Conservation (phyloP, 257 asterid species). For the Jaltomata sinuosa region DNA sequence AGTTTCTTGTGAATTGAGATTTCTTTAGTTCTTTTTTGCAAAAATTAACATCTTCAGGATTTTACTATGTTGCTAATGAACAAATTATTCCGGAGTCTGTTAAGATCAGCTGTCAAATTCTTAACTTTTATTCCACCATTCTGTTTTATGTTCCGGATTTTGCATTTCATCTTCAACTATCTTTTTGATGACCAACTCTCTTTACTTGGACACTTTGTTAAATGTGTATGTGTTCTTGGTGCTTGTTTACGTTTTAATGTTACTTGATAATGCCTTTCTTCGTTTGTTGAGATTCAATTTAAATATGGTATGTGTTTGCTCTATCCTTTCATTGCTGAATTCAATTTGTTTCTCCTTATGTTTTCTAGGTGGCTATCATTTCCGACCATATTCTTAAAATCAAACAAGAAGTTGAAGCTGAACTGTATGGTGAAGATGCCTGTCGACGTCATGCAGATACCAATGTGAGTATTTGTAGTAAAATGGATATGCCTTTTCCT, state of each 20-base stretch:
- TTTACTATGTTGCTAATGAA: not conserved
- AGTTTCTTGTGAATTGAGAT: no score
- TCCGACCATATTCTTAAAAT: constrained; percentile 52
- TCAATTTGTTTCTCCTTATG: not conserved
- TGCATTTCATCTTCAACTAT: not conserved
- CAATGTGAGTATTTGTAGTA: constrained; percentile 16
- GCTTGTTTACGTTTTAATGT: not conserved
- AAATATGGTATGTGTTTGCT: not conserved
- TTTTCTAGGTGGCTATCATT: constrained; percentile 38
- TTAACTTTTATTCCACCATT: not conserved
- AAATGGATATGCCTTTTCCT: not conserved
- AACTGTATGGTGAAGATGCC: not conserved
- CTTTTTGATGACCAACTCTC: not conserved
- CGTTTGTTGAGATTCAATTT: not conserved
- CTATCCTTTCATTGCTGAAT: not conserved
- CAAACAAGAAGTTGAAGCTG: constrained; percentile 25
- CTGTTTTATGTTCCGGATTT: not conserved
- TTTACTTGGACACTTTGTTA: not conserved
- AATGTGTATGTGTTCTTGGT: not conserved
- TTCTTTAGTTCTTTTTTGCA: no score
- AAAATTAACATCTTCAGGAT: not conserved
- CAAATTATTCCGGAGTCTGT: not conserved
- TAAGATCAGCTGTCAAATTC: not conserved
- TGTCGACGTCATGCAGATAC: not conserved
- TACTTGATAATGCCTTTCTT: not conserved